These are phyloP conservation scores for Rhynchospora pubera DNA, from an alignment of 176 grass and related monocot species.

Conservation along the genomic window DNA sequence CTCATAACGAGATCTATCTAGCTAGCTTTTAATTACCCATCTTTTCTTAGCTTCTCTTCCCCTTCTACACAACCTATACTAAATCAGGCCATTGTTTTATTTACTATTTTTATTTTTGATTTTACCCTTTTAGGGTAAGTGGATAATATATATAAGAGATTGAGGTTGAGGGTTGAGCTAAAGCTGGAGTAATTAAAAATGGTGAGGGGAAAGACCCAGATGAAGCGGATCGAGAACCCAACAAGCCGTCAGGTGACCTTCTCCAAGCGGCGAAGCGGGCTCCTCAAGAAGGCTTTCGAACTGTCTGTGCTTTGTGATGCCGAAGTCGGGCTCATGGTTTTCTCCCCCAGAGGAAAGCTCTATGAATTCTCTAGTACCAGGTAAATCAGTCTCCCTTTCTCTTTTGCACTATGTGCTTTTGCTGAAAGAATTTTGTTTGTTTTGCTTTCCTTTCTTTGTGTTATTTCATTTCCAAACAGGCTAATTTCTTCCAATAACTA, in stretches of 20 bases:
- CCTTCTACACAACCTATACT: neutral
- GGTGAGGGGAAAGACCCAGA: slow-evolving; percentile 25
- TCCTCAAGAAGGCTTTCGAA: slow-evolving; percentile 23
- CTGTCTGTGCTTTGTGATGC: slow-evolving; percentile 17
- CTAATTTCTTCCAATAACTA: neutral
- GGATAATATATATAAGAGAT: neutral
- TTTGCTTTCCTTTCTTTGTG: neutral
- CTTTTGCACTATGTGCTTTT: neutral
- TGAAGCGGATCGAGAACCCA: slow-evolving; percentile 24
- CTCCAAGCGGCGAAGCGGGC: slow-evolving; percentile 21
- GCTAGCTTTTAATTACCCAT: neutral
- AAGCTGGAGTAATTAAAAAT: neutral
- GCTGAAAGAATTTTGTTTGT: neutral
- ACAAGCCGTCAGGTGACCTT: slow-evolving; percentile 24
- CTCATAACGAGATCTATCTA: neutral
- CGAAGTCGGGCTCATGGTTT: slow-evolving; percentile 11
- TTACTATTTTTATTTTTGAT: neutral
- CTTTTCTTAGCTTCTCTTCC: neutral
- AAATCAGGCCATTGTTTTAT: neutral
- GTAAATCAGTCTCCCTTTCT: slow-evolving; percentile 2
- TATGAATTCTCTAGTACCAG: slow-evolving; percentile 18
- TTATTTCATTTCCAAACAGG: neutral
- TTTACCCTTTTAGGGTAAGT: neutral
- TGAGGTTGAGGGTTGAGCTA: neutral
- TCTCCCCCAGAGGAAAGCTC: slow-evolving; percentile 11